A percentile compares a stretch with the other conserved stretches of the same genome.
phyloP scores from a whole-genome alignment of 306 rosid genomes.

The Cicer cuneatum region DNA sequence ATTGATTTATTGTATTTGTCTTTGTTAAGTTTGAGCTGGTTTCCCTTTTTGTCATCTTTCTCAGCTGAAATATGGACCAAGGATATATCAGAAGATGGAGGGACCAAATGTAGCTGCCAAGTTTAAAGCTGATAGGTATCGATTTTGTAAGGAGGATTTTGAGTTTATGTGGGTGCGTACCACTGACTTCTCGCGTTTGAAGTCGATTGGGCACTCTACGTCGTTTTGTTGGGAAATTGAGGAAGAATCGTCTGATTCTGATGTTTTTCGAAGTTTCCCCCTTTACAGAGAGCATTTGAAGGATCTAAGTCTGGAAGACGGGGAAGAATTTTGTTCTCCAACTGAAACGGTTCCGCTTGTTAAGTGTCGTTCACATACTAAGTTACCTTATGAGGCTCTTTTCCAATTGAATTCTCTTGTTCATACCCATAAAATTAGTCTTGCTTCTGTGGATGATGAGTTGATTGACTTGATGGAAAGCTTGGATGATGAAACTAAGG shows the following conservation, averaged over 20 bases:
- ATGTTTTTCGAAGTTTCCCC: slow-evolving; percentile 64
- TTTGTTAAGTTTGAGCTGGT: background rate
- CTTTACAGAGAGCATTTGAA: slow-evolving; percentile 56
- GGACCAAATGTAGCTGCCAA: slow-evolving; percentile 63
- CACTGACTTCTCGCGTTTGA: slow-evolving; percentile 67
- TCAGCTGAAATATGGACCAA: slow-evolving; percentile 87
- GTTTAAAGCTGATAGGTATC: slow-evolving; percentile 67
- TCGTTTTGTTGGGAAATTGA: slow-evolving; percentile 74
- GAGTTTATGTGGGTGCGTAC: slow-evolving; percentile 84
- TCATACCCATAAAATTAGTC: slow-evolving; percentile 82
- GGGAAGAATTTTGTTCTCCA: slow-evolving; percentile 53
- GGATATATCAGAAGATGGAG: slow-evolving; percentile 59
- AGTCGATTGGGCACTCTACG: slow-evolving; percentile 77
- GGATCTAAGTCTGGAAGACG: slow-evolving; percentile 62
- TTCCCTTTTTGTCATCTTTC: background rate
- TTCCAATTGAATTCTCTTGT: slow-evolving; percentile 87
- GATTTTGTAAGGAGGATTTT: slow-evolving; percentile 73
- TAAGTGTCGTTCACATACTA: slow-evolving; percentile 48
- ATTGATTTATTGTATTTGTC: background rate
- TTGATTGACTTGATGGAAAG: slow-evolving; percentile 63
- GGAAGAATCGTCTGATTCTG: slow-evolving; percentile 55
- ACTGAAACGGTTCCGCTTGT: slow-evolving; percentile 74
- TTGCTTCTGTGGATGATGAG: slow-evolving; percentile 63
- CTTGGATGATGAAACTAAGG: slow-evolving; percentile 59
- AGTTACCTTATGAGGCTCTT: slow-evolving; percentile 68